phyloP scores from a whole-genome alignment of 1,284 basidiomycete species.

The Flammula alnicola region DNA sequence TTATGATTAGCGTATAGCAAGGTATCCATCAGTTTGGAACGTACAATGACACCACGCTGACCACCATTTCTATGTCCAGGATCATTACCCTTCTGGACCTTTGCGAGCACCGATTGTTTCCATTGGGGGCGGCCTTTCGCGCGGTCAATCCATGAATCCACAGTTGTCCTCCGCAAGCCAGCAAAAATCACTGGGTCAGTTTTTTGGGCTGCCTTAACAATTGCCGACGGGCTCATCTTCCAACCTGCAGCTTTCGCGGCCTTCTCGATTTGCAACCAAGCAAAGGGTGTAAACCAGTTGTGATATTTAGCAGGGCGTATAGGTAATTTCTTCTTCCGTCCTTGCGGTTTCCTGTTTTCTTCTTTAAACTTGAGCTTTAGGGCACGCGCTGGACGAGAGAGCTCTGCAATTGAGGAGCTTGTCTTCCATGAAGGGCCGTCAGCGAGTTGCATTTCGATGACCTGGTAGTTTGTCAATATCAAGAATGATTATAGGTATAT shows the following conservation, averaged over 20 bases:
- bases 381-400: too few species aligned
- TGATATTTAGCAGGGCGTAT: constrained; percentile 21
- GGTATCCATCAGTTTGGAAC: not conserved
- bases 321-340: constrained; percentile 18
- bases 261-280: constrained; percentile 24
- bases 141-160: constrained; percentile 30
- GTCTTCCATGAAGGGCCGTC: too few species aligned
- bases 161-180: constrained; percentile 18
- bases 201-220: constrained; percentile 18
- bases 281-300: constrained; percentile 31
- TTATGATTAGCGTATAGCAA: not conserved
- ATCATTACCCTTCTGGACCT: constrained; percentile 21
- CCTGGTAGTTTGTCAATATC: too few species aligned
- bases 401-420: too few species aligned
- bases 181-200: constrained; percentile 21
- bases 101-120: constrained; percentile 14
- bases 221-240: constrained; percentile 21
- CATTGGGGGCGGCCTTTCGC: constrained; percentile 16
- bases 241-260: constrained; percentile 20
- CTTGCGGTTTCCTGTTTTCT: constrained; percentile 21
- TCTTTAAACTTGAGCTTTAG: too few species aligned
- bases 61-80: constrained; percentile 26
- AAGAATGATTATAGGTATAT: too few species aligned
- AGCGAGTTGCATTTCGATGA: too few species aligned
- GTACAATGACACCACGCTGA: constrained; percentile 17